These are phyloP conservation scores for Eremochloa ophiuroides DNA, from an alignment of 176 grass and related monocot genomes.

Conservation along the genomic window DNA sequence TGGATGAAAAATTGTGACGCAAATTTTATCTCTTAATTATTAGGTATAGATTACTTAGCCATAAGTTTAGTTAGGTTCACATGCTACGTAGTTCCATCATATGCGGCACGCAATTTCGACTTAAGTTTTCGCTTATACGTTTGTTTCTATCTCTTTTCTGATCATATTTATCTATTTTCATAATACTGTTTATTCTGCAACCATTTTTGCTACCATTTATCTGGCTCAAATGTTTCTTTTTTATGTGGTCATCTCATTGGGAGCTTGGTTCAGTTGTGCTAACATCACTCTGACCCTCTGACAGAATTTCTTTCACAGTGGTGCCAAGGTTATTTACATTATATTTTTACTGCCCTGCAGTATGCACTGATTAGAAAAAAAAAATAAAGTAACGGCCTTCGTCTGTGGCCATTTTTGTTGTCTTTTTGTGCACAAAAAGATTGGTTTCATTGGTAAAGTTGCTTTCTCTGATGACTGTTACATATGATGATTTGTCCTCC, in stretches of 20 bases:
- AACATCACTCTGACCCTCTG: neutral
- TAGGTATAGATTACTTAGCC: no score
- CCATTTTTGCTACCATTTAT: no score
- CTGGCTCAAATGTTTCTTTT: neutral
- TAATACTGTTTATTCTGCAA: no score
- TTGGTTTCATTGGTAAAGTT: neutral
- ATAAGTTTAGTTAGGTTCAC: no score
- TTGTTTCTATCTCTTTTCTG: no score
- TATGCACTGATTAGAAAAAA: neutral
- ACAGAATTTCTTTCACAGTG: neutral
- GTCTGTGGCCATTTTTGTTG: neutral
- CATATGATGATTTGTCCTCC: neutral
- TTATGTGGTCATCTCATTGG: neutral
- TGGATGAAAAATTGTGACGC: no score
- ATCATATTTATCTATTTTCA: no score
- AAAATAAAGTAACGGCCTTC: neutral
- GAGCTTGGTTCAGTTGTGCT: neutral
- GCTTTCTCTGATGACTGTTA: conserved; percentile 14
- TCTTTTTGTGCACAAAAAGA: conserved; percentile 7
- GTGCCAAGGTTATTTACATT: neutral
- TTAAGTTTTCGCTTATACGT: no score
- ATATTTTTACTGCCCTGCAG: neutral
- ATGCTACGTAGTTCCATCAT: no score
- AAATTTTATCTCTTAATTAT: no score
- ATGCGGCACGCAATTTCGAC: no score